Evolutionary conservation across 106 monocot genomes (phyloP), one percentile per base, ranked within the genome.

Genomic region (Posidonia australis): DNA sequence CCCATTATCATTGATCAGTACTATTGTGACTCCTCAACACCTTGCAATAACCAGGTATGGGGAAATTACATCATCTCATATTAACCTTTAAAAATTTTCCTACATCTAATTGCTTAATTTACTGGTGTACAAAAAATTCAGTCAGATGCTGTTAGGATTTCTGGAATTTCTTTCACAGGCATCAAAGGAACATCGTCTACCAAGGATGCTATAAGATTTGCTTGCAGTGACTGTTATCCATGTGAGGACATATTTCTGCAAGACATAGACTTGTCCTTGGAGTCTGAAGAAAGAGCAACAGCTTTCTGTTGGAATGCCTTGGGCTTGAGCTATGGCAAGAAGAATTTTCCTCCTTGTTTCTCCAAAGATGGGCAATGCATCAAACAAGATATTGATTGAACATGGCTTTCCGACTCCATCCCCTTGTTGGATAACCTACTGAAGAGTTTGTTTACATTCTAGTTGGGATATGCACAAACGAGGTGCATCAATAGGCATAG

Each of bases 1-100:
- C 90, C 90, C 13, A 90, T 90, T 46, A 76, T 90, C 43, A 81
- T 90, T 13, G 83, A 90, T 63, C 90, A 90, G 71, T 90, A 83
- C 61, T 90, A 90, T 71, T 85, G 90, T 26, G 90, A 90, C 47
- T 86, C 85, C 5, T 56, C 52, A 0, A 27, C 12, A 22, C 77
- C 78, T 36, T 89, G 88, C 62, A 13, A 30, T 63, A 89, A 89
- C 72, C 74, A 85, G 84, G 89, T 84, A 44, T 25, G 12, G 10
- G 26, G 27, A 17, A 36, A 47, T 9, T 21, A 17, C 9, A 44
- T 32, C 26, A 17, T 9, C 23, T 65, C 48, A 24, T 6, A 23
- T 27, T n/a, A 27, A 32, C 29, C 23, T n/a, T 18, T 47, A 6
- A n/a, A 23, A 30, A 23, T 48, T 21, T 6, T 48, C 16, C 23